phyloP scores from a whole-genome alignment of 305 asterid genomes.

The Fraxinus latifolia region DNA sequence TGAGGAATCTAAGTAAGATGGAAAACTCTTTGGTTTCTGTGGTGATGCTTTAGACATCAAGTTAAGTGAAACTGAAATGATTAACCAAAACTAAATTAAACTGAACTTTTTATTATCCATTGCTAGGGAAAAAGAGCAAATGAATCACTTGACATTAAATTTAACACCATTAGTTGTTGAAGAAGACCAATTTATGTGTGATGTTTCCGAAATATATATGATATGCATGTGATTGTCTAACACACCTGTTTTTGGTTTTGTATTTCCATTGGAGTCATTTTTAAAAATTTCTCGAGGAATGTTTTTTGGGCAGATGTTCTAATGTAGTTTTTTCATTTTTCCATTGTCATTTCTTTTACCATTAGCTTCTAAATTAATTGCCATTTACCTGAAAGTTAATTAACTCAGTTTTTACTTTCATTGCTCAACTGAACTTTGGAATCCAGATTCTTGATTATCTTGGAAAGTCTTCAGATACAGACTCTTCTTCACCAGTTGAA shows the following conservation, averaged over 20 bases:
- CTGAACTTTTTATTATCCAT: background rate
- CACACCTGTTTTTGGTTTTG: slow-evolving; percentile 13
- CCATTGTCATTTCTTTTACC: slow-evolving; percentile 5
- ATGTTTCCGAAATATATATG: background rate
- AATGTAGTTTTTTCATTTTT: background rate
- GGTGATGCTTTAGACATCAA: background rate
- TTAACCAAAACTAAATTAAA: background rate
- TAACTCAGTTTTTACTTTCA: slow-evolving; percentile 3
- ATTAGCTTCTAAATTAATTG: background rate
- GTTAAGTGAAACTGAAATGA: background rate
- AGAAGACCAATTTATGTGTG: background rate
- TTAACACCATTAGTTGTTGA: background rate
- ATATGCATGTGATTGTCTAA: background rate
- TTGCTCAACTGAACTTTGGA: slow-evolving; percentile 5
- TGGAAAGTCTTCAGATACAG: slow-evolving; percentile 73
- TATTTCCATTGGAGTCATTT: background rate
- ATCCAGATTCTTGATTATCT: slow-evolving; percentile 75
- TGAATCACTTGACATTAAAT: background rate
- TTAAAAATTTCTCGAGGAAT: background rate
- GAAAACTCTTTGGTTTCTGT: background rate
- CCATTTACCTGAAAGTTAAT: background rate
- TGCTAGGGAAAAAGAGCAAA: background rate
- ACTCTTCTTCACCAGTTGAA: slow-evolving; percentile 81
- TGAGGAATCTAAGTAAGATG: background rate
- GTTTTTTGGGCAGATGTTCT: background rate